Percentiles rank a stretch among this genome's conserved stretches.
These are phyloP conservation scores for Syncephalastrum sp. DNA, from an alignment of 371 early-diverging fungal genomes.

Conservation along the genomic window DNA sequence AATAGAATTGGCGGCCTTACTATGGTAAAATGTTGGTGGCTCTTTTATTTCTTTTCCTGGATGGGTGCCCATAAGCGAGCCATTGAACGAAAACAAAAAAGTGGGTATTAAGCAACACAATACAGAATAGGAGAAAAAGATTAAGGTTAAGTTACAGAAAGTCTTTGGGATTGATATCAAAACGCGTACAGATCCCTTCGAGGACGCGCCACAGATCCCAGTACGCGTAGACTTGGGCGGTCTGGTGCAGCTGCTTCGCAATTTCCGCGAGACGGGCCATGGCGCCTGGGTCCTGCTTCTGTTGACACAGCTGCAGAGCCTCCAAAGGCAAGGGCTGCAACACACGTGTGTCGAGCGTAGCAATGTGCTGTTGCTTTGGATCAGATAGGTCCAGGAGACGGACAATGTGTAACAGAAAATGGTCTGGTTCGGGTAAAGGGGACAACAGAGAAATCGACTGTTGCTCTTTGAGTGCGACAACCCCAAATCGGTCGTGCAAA, in stretches of 20 bases:
- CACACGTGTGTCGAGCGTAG: conserved; percentile 5
- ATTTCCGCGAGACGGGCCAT: conserved; percentile 11
- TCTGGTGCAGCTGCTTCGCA: conserved; percentile 27
- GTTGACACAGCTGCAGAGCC: conserved; percentile 29
- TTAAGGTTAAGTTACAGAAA: too few relatives aligned
- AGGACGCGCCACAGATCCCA: conserved; percentile 44
- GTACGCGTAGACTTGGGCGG: conserved; percentile 38
- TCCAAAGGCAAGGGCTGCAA: conserved; percentile 21
- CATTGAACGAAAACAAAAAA: too few relatives aligned
- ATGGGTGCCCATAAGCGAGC: too few relatives aligned
- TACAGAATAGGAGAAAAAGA: too few relatives aligned
- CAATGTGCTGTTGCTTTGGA: background rate
- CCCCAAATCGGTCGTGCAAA: too few relatives aligned
- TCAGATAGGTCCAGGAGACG: background rate
- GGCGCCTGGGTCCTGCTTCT: conserved; percentile 20
- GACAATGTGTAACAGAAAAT: background rate
- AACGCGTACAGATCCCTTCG: conserved; percentile 38
- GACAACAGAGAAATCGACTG: too few relatives aligned
- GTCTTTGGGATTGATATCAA: conserved; percentile 23
- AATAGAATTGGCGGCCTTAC: too few relatives aligned
- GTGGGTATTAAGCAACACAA: too few relatives aligned
- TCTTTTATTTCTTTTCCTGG: too few relatives aligned
- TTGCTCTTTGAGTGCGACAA: too few relatives aligned
- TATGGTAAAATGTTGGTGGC: too few relatives aligned
- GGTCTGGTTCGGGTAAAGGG: background rate